Conservation (phyloP, 805 yeast species). For the Monosporozyma aerobia region DNA sequence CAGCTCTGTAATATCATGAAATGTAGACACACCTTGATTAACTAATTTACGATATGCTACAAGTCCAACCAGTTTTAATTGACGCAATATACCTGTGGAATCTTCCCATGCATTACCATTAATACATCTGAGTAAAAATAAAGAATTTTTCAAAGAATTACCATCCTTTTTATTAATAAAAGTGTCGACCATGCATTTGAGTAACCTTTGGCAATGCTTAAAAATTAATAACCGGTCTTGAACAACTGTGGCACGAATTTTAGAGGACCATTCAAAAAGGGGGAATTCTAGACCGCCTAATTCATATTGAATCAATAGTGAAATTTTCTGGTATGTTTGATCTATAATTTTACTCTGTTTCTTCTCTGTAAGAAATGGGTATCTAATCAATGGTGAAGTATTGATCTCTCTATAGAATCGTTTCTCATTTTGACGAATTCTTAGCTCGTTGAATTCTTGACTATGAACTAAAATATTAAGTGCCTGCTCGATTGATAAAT, state of each 20-base stretch:
- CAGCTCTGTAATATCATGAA: constrained; percentile 27
- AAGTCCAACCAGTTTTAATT: constrained; percentile 39
- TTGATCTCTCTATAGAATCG: constrained; percentile 38
- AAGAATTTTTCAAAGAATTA: constrained; percentile 31
- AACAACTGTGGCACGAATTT: constrained; percentile 32
- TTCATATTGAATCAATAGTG: constrained; percentile 39
- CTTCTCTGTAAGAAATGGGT: constrained; percentile 28
- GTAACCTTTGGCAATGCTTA: constrained; percentile 35
- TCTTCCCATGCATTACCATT: constrained; percentile 45
- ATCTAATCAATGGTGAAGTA: constrained; percentile 31
- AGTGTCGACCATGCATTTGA: constrained; percentile 38
- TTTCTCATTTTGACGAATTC: constrained; percentile 38
- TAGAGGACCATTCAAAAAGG: constrained; percentile 32
- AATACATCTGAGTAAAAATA: constrained; percentile 34
- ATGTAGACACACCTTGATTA: constrained; percentile 27
- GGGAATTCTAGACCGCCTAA: constrained; percentile 44
- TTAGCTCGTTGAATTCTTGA: constrained; percentile 34
- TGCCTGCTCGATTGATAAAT: constrained; percentile 14
- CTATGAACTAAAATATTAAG: constrained; percentile 29
- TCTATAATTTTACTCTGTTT: constrained; percentile 20
- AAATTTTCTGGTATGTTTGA: constrained; percentile 31
- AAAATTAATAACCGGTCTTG: constrained; percentile 39
- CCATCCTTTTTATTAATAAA: constrained; percentile 36
- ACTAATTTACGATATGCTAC: constrained; percentile 33
- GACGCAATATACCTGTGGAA: constrained; percentile 36